Evolutionary conservation across 2,329 filamentous ascomycete species (phyloP).

Genomic region (Cordyceps sp.): DNA sequence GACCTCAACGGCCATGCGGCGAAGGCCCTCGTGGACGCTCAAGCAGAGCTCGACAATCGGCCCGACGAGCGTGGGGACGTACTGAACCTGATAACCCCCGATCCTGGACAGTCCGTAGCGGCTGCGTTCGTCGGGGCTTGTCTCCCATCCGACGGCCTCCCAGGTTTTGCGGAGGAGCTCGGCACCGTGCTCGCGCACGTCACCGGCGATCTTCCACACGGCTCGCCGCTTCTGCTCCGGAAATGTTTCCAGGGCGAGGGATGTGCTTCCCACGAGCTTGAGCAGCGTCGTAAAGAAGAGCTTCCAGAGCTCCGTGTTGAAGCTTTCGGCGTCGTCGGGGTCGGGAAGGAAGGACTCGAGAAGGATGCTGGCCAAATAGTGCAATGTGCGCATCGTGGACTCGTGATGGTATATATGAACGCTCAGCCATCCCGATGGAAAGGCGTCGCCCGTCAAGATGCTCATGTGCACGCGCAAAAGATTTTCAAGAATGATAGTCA

Average conservation of each 20-base stretch:
- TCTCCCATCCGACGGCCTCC: conserved; percentile 96
- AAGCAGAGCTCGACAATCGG: conserved; percentile 89
- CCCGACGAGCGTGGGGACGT: conserved; percentile 79
- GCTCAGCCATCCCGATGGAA: conserved; percentile 80
- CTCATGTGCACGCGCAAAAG: conserved; percentile 75
- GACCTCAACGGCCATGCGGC: conserved; percentile 81
- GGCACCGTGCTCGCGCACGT: conserved; percentile 83
- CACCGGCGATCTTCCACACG: conserved; percentile 97
- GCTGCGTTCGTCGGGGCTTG: conserved; percentile 58
- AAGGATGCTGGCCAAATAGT: conserved; percentile 65
- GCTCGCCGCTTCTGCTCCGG: conserved; percentile 91
- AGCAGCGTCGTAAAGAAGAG: conserved; percentile 80
- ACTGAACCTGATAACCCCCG: conserved; percentile 96
- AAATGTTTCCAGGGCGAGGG: conserved; percentile 83
- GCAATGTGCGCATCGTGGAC: conserved; percentile 70
- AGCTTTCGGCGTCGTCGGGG: conserved; percentile 79
- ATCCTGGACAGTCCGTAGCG: conserved; percentile 69
- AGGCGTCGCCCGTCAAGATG: conserved; percentile 76
- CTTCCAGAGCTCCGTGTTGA: conserved; percentile 90
- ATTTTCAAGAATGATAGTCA: conserved; percentile 59
- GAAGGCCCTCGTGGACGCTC: conserved; percentile 83
- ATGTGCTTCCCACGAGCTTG: conserved; percentile 76
- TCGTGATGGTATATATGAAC: conserved; percentile 87
- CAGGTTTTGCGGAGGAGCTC: conserved; percentile 72
- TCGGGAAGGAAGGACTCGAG: conserved; percentile 74